phyloP scores from a whole-genome alignment of 2,329 filamentous ascomycete species.

The Thermothelomyces thermophilus region DNA sequence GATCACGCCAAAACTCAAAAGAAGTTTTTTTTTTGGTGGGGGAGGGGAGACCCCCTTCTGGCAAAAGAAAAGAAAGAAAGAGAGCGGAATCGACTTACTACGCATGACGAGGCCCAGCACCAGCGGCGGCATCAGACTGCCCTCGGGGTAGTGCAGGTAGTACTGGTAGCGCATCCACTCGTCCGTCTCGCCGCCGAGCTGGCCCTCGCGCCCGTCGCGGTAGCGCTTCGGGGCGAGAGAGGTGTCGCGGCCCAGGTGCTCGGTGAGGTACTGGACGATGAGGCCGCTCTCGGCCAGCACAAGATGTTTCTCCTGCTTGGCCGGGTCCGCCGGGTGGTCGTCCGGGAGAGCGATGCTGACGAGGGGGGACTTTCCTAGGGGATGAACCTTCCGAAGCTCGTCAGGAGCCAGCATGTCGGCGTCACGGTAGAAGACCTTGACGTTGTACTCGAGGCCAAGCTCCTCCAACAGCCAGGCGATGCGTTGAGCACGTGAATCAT shows the following conservation, averaged over 20 bases:
- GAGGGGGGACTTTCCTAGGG: conserved; percentile 76
- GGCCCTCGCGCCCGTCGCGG: conserved; percentile 46
- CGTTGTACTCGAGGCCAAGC: conserved; percentile 66
- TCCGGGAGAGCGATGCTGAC: conserved; percentile 47
- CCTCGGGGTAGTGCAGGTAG: conserved; percentile 77
- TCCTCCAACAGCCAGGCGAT: conserved; percentile 81
- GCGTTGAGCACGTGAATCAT: conserved; percentile 71
- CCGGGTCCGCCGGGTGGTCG: conserved; percentile 25
- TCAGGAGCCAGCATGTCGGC: conserved; percentile 54
- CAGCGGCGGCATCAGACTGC: conserved; percentile 66
- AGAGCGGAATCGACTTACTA: conserved; percentile 29
- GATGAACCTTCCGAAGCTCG: conserved; percentile 69
- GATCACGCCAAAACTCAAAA: no score
- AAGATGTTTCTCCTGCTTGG: conserved; percentile 34
- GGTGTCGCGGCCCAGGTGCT: conserved; percentile 44
- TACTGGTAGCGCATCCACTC: conserved; percentile 53
- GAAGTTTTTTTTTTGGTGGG: no score
- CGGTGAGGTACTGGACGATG: conserved; percentile 73
- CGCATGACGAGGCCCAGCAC: conserved; percentile 56
- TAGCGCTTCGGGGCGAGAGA: conserved; percentile 44
- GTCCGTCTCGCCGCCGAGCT: conserved; percentile 51
- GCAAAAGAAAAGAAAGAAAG: background rate
- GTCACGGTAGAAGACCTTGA: conserved; percentile 67
- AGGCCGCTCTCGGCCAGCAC: conserved; percentile 73
- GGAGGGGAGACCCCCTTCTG: no score